Percentiles rank a stretch among this genome's conserved stretches.
phyloP scores from a whole-genome alignment of 768 basidiomycete genomes.

The Leccinum aurantiacum region DNA sequence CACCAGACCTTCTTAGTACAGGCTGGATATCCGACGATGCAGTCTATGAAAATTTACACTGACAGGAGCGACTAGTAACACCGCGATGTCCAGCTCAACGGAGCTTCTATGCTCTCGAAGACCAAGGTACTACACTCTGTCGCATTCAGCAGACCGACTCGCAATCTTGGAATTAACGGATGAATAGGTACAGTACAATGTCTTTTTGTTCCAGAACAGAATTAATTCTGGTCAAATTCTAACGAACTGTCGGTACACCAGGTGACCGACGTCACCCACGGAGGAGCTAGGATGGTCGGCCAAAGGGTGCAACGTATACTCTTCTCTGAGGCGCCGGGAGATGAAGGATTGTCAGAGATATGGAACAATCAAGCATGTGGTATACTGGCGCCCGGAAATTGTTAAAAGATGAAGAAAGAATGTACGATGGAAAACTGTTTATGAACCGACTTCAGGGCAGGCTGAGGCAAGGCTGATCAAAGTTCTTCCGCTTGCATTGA shows the following conservation, averaged over 20 bases:
- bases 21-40: too few species aligned
- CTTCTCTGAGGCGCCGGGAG: constrained; percentile 55
- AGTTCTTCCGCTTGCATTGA: too few species aligned
- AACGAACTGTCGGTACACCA: constrained; percentile 46
- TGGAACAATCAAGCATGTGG: constrained; percentile 56
- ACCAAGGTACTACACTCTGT: background rate
- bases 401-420: constrained; percentile 59
- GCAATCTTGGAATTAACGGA: background rate
- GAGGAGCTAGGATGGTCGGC: constrained; percentile 48
- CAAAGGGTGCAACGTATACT: constrained; percentile 52
- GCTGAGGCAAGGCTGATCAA: constrained; percentile 12
- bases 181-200: background rate
- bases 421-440: constrained; percentile 1
- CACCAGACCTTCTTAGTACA: too few species aligned
- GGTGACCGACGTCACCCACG: constrained; percentile 61
- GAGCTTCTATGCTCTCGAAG: too few species aligned
- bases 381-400: constrained; percentile 52
- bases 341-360: constrained; percentile 48
- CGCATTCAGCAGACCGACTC: background rate
- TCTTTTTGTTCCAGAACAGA: background rate
- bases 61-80: too few species aligned
- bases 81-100: too few species aligned
- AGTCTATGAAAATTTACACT: too few species aligned
- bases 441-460: constrained; percentile 46
- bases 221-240: constrained; percentile 1